These are phyloP conservation scores for Boletus rubroflammeus DNA, from an alignment of 768 basidiomycete species.

Conservation along the genomic window DNA sequence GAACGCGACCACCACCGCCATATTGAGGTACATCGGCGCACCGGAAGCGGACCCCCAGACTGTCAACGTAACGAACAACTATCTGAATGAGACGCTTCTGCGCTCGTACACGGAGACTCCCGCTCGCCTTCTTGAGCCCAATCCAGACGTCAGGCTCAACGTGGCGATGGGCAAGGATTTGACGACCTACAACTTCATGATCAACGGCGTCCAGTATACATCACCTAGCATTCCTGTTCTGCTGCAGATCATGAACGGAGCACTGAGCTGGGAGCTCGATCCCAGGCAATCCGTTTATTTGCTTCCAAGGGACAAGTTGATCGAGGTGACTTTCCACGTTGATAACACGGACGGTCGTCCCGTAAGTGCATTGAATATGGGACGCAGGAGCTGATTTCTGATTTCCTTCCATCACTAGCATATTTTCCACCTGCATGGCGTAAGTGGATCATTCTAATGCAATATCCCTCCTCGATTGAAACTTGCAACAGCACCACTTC, in stretches of 20 bases:
- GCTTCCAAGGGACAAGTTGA: constrained; percentile 14
- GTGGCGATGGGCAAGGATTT: constrained; percentile 10
- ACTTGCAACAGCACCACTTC: constrained; percentile 37
- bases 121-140: constrained; percentile 5
- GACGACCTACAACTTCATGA: constrained; percentile 7
- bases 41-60: constrained; percentile 9
- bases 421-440: constrained; percentile 22
- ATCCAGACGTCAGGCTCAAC: constrained; percentile 21
- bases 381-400: background rate
- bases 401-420: constrained; percentile 7
- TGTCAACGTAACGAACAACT: background rate
- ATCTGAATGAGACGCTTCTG: constrained; percentile 18
- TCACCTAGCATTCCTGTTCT: constrained; percentile 17
- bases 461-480: background rate
- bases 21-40: constrained; percentile 20
- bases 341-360: constrained; percentile 17
- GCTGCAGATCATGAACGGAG: constrained; percentile 24
- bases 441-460: background rate
- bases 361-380: constrained; percentile 21
- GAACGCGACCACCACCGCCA: constrained; percentile 6
- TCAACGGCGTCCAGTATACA: constrained; percentile 11
- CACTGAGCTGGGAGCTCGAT: constrained; percentile 1
- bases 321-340: constrained; percentile 16
- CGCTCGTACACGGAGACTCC: constrained; percentile 12
- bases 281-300: constrained; percentile 9